These are phyloP conservation scores for Alternaria arborescens DNA, from an alignment of 2,329 filamentous ascomycete species.

Conservation along the genomic window DNA sequence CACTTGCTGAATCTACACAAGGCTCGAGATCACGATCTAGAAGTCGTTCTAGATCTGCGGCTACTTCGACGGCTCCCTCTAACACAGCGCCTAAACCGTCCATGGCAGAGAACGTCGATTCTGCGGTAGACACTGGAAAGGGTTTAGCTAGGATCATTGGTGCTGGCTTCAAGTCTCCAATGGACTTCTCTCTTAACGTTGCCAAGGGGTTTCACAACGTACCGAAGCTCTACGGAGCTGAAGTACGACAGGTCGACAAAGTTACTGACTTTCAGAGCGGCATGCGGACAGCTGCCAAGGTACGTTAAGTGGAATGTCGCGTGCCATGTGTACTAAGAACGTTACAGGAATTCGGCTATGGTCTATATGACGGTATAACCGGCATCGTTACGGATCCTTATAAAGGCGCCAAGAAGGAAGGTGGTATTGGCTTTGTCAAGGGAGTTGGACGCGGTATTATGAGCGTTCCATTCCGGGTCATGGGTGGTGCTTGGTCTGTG, in stretches of 20 bases:
- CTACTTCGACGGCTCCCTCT: conserved; percentile 14
- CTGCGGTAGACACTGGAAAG: conserved; percentile 70
- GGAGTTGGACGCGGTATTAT: conserved; percentile 85
- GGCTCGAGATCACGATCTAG: conserved; percentile 40
- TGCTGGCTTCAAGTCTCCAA: conserved; percentile 79
- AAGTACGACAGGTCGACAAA: conserved; percentile 78
- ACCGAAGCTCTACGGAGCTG: conserved; percentile 84
- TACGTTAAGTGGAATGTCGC: conserved; percentile 28
- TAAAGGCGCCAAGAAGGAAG: conserved; percentile 72
- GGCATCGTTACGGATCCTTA: conserved; percentile 82
- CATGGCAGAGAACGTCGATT: conserved; percentile 54
- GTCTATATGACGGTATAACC: conserved; percentile 82
- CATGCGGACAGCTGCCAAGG: conserved; percentile 77
- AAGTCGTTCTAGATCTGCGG: conserved; percentile 7
- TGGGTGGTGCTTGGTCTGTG: conserved; percentile 69
- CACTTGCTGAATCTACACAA: conserved; percentile 41
- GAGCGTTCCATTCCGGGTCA: conserved; percentile 82
- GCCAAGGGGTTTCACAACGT: conserved; percentile 90
- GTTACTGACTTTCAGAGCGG: conserved; percentile 81
- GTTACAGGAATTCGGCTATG: conserved; percentile 72
- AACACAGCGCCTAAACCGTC: conserved; percentile 25
- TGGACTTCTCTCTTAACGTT: conserved; percentile 84
- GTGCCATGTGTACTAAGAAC: conserved; percentile 13
- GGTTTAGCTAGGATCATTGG: conserved; percentile 76
- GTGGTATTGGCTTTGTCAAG: conserved; percentile 74